These are phyloP conservation scores for Cryptococcus floricola DNA, from an alignment of 1,284 basidiomycete species.

Conservation along the genomic window DNA sequence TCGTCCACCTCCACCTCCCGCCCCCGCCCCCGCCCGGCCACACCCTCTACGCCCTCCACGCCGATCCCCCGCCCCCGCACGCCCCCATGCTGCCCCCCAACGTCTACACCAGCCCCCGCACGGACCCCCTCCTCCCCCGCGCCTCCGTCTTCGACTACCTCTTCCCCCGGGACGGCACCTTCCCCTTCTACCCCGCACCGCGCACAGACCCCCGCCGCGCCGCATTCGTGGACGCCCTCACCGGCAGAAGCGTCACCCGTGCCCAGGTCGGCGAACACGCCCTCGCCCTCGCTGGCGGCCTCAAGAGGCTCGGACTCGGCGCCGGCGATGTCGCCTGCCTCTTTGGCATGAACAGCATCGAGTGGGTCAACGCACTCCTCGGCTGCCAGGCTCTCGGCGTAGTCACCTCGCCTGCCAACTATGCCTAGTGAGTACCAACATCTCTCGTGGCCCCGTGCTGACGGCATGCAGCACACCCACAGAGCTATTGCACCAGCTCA, in stretches of 20 bases:
- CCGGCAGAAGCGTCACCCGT: conserved; percentile 59
- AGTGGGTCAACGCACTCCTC: conserved; percentile 61
- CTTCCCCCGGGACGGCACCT: conserved; percentile 20
- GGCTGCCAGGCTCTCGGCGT: conserved; percentile 51
- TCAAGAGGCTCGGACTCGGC: conserved; percentile 42
- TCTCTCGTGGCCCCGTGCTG: neutral
- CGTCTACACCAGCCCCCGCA: conserved; percentile 27
- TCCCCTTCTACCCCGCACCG: conserved; percentile 13
- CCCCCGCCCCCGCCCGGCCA: conserved; percentile 25
- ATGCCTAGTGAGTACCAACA: conserved; percentile 48
- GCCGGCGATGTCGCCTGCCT: conserved; percentile 39
- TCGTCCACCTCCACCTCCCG: too few relatives aligned
- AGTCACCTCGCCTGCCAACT: conserved; percentile 40
- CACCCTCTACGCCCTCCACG: conserved; percentile 25
- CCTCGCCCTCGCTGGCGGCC: conserved; percentile 57
- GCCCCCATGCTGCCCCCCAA: conserved; percentile 9
- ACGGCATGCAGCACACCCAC: conserved; percentile 28
- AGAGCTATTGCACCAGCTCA: conserved; percentile 47
- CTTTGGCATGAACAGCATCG: conserved; percentile 56
- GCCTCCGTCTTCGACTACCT: conserved; percentile 33
- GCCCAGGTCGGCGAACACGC: conserved; percentile 57
- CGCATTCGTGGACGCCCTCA: conserved; percentile 63
- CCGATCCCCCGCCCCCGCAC: conserved; percentile 14
- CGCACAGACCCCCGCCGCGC: conserved; percentile 45
- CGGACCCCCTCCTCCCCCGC: conserved; percentile 32